These are phyloP conservation scores for Fragaria nilgerrensis DNA, from an alignment of 306 rosid species.

Conservation along the genomic window DNA sequence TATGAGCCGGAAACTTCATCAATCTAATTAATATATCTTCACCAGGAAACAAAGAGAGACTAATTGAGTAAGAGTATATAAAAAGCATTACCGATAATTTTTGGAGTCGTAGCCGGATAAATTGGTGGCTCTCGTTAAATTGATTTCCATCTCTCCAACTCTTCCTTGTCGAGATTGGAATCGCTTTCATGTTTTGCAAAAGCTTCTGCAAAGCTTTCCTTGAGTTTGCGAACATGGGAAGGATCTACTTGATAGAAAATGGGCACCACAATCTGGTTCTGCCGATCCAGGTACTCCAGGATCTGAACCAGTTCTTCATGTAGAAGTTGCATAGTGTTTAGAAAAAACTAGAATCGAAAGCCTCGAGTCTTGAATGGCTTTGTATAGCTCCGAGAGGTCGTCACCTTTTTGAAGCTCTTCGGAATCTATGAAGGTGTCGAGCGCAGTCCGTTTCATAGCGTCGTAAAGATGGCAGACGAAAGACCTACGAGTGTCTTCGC, in stretches of 20 bases:
- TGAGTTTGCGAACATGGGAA: neutral
- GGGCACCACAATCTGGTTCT: slow-evolving; percentile 7
- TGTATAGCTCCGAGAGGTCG: neutral
- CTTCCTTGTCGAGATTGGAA: neutral
- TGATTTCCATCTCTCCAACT: neutral
- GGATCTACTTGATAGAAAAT: slow-evolving; percentile 7
- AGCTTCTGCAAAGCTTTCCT: neutral
- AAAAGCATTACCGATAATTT: neutral
- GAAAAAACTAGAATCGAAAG: slow-evolving; percentile 4
- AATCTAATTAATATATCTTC: too few relatives aligned
- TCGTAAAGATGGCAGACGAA: neutral
- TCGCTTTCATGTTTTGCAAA: neutral
- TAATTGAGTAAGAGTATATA: neutral
- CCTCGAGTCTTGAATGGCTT: neutral
- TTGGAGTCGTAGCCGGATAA: neutral
- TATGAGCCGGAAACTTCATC: too few relatives aligned
- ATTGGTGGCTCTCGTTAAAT: neutral
- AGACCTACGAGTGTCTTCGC: neutral
- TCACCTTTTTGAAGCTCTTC: neutral
- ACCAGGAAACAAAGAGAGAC: neutral
- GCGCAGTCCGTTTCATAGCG: neutral
- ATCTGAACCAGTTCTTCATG: slow-evolving; percentile 13
- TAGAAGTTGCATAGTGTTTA: neutral
- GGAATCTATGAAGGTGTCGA: neutral
- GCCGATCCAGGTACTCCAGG: neutral